Percentiles rank a stretch among this genome's conserved stretches.
Evolutionary conservation across 768 basidiomycete species (phyloP).

Genomic region (Russula sp.): DNA sequence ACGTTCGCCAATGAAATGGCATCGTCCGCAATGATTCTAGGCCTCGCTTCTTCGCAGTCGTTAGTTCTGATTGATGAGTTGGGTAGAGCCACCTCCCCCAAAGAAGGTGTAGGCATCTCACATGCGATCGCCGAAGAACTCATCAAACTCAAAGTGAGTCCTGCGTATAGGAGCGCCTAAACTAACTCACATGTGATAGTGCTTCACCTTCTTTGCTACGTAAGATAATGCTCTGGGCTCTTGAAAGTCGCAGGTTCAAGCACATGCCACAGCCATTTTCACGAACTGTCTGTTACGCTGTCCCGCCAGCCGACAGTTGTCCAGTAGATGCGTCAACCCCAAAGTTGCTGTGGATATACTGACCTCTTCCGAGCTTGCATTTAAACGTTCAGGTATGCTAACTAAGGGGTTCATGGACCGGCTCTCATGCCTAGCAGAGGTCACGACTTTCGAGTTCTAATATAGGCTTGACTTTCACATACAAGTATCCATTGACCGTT

Average conservation of each 20-base stretch:
- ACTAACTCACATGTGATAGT: constrained; percentile 36
- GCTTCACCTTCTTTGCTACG: constrained; percentile 90
- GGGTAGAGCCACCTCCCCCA: constrained; percentile 84
- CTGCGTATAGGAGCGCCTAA: background rate
- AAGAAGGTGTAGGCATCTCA: constrained; percentile 75
- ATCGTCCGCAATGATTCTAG: constrained; percentile 84
- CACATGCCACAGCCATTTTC: constrained; percentile 54
- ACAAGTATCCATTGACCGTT: constrained; percentile 45
- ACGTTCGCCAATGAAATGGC: constrained; percentile 97
- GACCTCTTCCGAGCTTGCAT: constrained; percentile 53
- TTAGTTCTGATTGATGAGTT: constrained; percentile 91
- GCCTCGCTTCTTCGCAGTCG: constrained; percentile 61
- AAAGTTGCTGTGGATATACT: background rate
- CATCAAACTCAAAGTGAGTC: constrained; percentile 60
- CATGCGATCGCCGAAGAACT: constrained; percentile 79
- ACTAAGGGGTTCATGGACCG: no score
- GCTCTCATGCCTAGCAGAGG: constrained; percentile 36
- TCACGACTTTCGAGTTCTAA: constrained; percentile 47
- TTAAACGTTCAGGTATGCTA: constrained; percentile 38
- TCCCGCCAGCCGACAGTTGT: constrained; percentile 72
- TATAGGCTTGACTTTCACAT: constrained; percentile 70
- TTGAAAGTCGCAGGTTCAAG: background rate
- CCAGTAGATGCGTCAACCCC: constrained; percentile 45
- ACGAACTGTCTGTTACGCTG: constrained; percentile 71
- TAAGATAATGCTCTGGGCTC: constrained; percentile 31